These are phyloP conservation scores for Dothideomycetes sp. DNA, from an alignment of 2,329 filamentous ascomycete species.

Conservation along the genomic window DNA sequence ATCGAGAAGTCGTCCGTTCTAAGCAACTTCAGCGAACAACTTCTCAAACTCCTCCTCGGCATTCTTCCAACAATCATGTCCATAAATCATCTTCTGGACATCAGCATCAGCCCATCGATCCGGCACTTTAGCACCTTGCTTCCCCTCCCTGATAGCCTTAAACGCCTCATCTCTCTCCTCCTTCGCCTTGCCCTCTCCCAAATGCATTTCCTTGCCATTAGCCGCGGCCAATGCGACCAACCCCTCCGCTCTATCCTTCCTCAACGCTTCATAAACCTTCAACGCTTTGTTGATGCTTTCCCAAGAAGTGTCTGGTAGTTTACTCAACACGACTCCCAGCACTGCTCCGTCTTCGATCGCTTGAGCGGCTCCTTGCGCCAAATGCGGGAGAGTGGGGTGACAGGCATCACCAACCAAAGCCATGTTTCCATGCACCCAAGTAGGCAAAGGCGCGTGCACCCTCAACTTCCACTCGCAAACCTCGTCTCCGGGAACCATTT, in stretches of 20 bases:
- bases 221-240: slow-evolving; percentile 49
- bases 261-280: slow-evolving; percentile 46
- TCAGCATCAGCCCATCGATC: slow-evolving; percentile 46
- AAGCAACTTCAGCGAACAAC: slow-evolving; percentile 24
- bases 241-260: slow-evolving; percentile 48
- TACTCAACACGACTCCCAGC: slow-evolving; percentile 42
- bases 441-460: slow-evolving; percentile 52
- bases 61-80: slow-evolving; percentile 36
- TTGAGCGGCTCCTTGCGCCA: slow-evolving; percentile 56
- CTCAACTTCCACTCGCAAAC: slow-evolving; percentile 59
- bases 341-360: slow-evolving; percentile 56
- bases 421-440: slow-evolving; percentile 48
- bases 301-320: slow-evolving; percentile 37
- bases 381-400: slow-evolving; percentile 55
- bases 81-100: slow-evolving; percentile 42
- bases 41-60: slow-evolving; percentile 36
- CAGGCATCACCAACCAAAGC: slow-evolving; percentile 52
- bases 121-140: slow-evolving; percentile 33
- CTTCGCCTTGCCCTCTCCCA: slow-evolving; percentile 50
- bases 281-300: slow-evolving; percentile 45
- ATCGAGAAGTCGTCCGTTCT: too few species aligned
- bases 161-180: slow-evolving; percentile 50
- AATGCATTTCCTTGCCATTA: slow-evolving; percentile 45
- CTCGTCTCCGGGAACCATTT: slow-evolving; percentile 54
- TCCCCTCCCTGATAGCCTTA: slow-evolving; percentile 35